Percentiles rank a stretch among this genome's conserved stretches.
Conservation (phyloP, 257 asterid species). For the Nicotiana noctiflora region DNA sequence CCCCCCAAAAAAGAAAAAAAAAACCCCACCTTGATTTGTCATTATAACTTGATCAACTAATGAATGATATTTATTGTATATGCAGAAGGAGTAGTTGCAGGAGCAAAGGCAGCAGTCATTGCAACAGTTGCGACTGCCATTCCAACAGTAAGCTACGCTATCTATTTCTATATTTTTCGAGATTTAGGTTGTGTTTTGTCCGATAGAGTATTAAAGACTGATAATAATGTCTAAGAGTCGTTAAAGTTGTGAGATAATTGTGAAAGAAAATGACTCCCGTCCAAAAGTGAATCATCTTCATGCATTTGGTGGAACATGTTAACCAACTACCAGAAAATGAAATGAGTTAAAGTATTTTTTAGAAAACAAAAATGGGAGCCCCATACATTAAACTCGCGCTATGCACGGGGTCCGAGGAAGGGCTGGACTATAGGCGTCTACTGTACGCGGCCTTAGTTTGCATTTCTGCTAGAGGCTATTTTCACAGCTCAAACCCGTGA, state of each 20-base stretch:
- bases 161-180: neutral
- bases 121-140: slow-evolving; percentile 86
- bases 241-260: neutral
- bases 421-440: no score
- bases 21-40: neutral
- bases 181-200: neutral
- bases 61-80: neutral
- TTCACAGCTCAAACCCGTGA: no score
- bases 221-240: neutral
- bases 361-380: no score
- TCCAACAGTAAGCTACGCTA: slow-evolving; percentile 52
- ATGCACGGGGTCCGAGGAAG: no score
- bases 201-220: neutral
- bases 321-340: neutral
- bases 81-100: slow-evolving; percentile 78
- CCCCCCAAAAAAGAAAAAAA: no score
- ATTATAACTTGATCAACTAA: neutral
- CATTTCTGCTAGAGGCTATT: no score
- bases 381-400: no score
- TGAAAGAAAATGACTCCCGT: neutral
- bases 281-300: neutral
- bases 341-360: no score
- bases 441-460: no score
- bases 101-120: slow-evolving; percentile 75
- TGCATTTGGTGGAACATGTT: neutral